A percentile compares a stretch with the other conserved stretches of the same genome.
Evolutionary conservation across 768 basidiomycete species (phyloP).

Genomic region (Mycena rebaudengoi): DNA sequence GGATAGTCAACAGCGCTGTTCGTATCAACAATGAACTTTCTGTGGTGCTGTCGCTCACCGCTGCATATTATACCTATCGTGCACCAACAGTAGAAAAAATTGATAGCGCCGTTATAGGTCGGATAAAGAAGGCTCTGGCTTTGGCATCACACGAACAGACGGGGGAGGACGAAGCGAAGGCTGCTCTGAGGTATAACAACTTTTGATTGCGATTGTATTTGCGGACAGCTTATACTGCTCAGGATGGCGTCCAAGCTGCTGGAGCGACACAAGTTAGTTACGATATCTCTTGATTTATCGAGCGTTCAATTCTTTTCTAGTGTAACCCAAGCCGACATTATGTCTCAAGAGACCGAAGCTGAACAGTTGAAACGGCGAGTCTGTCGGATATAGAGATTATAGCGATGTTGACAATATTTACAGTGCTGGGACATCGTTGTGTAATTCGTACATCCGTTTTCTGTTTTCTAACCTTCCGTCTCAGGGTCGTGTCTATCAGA

Average conservation of each 20-base stretch:
- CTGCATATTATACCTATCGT: neutral
- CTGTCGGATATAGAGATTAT: neutral
- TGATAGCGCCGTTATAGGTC: conserved; percentile 22
- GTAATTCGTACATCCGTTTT: neutral
- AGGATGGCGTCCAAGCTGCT: conserved; percentile 36
- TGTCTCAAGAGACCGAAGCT: conserved; percentile 32
- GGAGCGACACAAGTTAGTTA: conserved; percentile 32
- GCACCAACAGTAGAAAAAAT: conserved; percentile 17
- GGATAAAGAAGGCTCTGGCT: conserved; percentile 29
- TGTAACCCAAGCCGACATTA: conserved; percentile 38
- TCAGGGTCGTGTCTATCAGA: conserved; percentile 27
- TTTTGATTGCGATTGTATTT: neutral
- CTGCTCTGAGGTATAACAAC: conserved; percentile 32
- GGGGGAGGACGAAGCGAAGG: conserved; percentile 32
- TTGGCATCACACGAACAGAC: conserved; percentile 28
- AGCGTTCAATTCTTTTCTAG: conserved; percentile 12
- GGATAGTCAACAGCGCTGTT: conserved; percentile 19
- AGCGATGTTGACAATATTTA: neutral
- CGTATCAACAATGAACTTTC: neutral
- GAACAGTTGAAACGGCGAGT: conserved; percentile 35
- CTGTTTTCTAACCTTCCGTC: neutral
- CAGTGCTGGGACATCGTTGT: conserved; percentile 26
- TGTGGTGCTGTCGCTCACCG: neutral
- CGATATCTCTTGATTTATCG: neutral
- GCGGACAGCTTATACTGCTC: neutral